Conservation (phyloP, 441 rosid species). For the Erysimum cheiri region DNA sequence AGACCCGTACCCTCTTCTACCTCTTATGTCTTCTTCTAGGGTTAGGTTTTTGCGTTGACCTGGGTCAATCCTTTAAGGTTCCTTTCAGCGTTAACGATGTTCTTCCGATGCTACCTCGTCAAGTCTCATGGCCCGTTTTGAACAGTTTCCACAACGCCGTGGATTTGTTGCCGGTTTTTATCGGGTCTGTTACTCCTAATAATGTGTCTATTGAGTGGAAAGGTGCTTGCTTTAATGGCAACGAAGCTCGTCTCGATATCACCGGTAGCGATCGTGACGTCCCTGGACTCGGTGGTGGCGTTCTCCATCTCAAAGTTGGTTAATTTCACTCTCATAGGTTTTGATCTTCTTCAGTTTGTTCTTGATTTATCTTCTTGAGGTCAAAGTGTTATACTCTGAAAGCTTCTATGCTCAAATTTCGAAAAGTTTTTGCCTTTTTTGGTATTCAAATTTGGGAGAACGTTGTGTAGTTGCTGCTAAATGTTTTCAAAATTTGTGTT, state of each 20-base stretch:
- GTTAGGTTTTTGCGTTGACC: conserved; percentile 53
- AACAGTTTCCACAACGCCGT: conserved; percentile 81
- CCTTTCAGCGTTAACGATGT: conserved; percentile 79
- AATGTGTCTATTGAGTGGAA: conserved; percentile 76
- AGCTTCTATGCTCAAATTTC: background rate
- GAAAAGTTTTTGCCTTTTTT: background rate
- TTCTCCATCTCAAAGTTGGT: conserved; percentile 71
- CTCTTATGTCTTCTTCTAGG: conserved; percentile 53
- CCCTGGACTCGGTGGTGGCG: conserved; percentile 79
- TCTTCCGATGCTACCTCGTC: conserved; percentile 83
- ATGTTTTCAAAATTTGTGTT: background rate
- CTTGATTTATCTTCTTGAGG: background rate
- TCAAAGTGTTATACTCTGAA: background rate
- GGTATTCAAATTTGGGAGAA: background rate
- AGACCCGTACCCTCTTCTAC: conserved; percentile 27
- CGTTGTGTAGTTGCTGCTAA: background rate
- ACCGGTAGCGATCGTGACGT: conserved; percentile 59
- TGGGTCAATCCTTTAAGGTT: conserved; percentile 54
- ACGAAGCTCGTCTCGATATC: conserved; percentile 79
- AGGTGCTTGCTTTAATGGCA: conserved; percentile 88
- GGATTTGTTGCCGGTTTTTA: conserved; percentile 78
- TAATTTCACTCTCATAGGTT: background rate
- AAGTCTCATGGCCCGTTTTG: conserved; percentile 93
- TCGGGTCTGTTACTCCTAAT: conserved; percentile 73
- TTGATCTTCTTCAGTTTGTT: background rate